Evolutionary conservation across 1,284 basidiomycete species (phyloP).

Genomic region (Leccinum variabile): DNA sequence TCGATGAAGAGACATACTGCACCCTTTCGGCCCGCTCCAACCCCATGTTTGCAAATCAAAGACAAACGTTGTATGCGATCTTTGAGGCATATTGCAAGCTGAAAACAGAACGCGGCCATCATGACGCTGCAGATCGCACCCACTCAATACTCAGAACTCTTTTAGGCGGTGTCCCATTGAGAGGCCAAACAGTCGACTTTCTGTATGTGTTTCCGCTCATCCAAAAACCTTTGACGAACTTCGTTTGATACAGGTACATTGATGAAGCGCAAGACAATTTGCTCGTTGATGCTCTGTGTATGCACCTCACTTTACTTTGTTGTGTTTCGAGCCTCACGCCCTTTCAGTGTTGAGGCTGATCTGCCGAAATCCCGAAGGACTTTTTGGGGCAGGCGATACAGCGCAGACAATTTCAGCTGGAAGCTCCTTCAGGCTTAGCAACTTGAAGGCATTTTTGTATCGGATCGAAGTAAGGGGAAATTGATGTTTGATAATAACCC

Average conservation of each 20-base stretch:
- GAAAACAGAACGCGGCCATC: slow-evolving; percentile 47
- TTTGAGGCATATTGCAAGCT: slow-evolving; percentile 54
- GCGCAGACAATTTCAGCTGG: slow-evolving; percentile 75
- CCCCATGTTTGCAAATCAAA: slow-evolving; percentile 51
- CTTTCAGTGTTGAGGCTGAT: slow-evolving; percentile 57
- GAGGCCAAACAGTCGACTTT: slow-evolving; percentile 51
- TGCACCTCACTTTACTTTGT: slow-evolving; percentile 15
- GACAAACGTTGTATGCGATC: slow-evolving; percentile 52
- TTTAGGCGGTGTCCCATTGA: slow-evolving; percentile 30
- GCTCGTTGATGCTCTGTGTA: slow-evolving; percentile 63
- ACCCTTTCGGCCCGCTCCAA: slow-evolving; percentile 52
- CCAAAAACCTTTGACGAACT: neutral
- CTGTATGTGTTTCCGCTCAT: slow-evolving; percentile 43
- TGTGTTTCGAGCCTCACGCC: neutral
- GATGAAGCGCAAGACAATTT: slow-evolving; percentile 76
- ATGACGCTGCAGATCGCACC: slow-evolving; percentile 67
- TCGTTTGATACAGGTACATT: slow-evolving; percentile 50
- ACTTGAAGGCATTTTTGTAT: slow-evolving; percentile 66
- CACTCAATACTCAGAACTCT: slow-evolving; percentile 50
- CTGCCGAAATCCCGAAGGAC: slow-evolving; percentile 62
- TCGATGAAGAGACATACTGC: slow-evolving; percentile 48
- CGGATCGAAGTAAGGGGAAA: slow-evolving; percentile 49
- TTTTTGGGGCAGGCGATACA: slow-evolving; percentile 81
- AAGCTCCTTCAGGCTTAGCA: slow-evolving; percentile 70
- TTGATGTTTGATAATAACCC: neutral